These are phyloP conservation scores for Massariosphaeria phaeospora DNA, from an alignment of 495 filamentous ascomycete genomes.

Conservation along the genomic window DNA sequence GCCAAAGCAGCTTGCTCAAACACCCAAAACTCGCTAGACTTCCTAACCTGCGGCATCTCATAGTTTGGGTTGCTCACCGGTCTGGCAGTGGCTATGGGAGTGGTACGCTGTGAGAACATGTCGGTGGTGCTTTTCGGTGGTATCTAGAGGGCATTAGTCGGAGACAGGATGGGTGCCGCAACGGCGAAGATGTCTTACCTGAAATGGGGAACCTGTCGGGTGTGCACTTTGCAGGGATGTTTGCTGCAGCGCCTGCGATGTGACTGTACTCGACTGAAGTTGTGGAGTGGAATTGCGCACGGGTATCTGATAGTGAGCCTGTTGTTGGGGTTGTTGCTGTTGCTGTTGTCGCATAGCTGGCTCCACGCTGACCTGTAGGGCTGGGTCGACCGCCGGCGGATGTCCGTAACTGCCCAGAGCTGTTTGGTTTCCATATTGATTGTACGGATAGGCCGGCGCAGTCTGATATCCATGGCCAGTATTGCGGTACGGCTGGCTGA, in stretches of 20 bases:
- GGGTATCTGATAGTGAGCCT: slow-evolving; percentile 15
- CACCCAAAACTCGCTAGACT: slow-evolving; percentile 38
- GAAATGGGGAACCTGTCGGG: neutral
- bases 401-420: slow-evolving; percentile 13
- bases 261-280: slow-evolving; percentile 31
- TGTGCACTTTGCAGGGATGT: slow-evolving; percentile 1
- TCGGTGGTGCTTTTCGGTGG: slow-evolving; percentile 25
- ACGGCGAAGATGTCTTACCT: slow-evolving; percentile 17
- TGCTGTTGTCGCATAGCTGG: slow-evolving; percentile 5
- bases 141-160: slow-evolving; percentile 3
- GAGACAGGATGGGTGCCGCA: neutral
- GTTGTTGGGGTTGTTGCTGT: slow-evolving; percentile 21
- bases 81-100: neutral
- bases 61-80: slow-evolving; percentile 10
- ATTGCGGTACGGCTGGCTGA: slow-evolving; percentile 7
- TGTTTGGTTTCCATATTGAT: slow-evolving; percentile 6
- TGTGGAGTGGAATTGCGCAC: slow-evolving; percentile 7
- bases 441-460: slow-evolving; percentile 30
- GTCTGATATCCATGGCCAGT: slow-evolving; percentile 11
- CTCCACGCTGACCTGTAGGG: slow-evolving; percentile 6
- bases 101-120: slow-evolving; percentile 14
- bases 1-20: slow-evolving; percentile 40
- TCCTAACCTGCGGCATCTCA: slow-evolving; percentile 36
- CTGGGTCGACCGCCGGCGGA: slow-evolving; percentile 6
- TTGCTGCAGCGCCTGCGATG: slow-evolving; percentile 38